Percentiles rank a stretch among this genome's conserved stretches.
Evolutionary conservation across 2,329 filamentous ascomycete genomes (phyloP).

Genomic region (Penicillium sp.): DNA sequence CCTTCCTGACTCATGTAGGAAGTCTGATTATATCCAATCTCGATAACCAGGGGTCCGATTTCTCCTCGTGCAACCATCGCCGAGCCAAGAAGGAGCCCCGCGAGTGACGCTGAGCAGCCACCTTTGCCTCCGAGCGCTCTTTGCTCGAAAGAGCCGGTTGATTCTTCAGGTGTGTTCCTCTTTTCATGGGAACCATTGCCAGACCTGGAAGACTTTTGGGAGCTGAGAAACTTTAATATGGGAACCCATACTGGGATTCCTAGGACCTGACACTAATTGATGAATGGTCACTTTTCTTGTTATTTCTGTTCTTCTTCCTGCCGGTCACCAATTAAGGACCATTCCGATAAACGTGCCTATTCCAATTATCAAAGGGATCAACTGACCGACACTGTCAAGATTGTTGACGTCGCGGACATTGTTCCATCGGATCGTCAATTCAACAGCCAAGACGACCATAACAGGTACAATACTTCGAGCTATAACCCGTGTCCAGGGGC

Average conservation of each 20-base stretch:
- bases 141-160: background rate
- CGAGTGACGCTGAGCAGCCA: conserved; percentile 16
- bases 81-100: conserved; percentile 26
- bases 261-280: too few relatives aligned
- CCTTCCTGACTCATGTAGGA: conserved; percentile 17
- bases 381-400: too few relatives aligned
- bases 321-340: too few relatives aligned
- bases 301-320: too few relatives aligned
- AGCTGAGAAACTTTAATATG: conserved; percentile 11
- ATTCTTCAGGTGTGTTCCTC: background rate
- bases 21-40: conserved; percentile 31
- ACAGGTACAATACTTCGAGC: too few relatives aligned
- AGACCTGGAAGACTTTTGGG: background rate
- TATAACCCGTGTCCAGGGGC: too few relatives aligned
- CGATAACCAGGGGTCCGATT: conserved; percentile 31
- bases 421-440: too few relatives aligned
- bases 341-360: too few relatives aligned
- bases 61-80: conserved; percentile 34
- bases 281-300: too few relatives aligned
- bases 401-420: too few relatives aligned
- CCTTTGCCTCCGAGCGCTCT: background rate
- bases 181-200: background rate
- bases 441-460: too few relatives aligned
- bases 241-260: conserved; percentile 28
- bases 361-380: too few relatives aligned